A percentile compares a stretch with the other conserved stretches of the same genome.
phyloP scores from a whole-genome alignment of 179 eudicot species.

The Carnegiea gigantea region DNA sequence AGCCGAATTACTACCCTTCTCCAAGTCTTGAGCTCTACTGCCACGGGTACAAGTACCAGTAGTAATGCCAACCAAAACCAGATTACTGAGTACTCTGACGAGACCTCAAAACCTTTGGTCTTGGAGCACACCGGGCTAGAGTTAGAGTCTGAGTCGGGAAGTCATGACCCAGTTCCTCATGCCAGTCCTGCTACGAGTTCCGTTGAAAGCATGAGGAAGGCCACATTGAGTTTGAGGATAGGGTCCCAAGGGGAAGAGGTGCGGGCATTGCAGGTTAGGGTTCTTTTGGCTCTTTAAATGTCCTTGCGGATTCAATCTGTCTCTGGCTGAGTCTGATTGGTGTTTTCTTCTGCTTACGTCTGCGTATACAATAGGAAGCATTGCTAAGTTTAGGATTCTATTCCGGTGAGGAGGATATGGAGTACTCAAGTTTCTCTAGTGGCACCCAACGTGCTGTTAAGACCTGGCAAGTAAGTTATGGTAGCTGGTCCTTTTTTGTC shows the following conservation, averaged over 20 bases:
- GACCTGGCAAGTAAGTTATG: slow-evolving; percentile 89
- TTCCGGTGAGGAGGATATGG: slow-evolving; percentile 92
- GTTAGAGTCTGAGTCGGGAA: slow-evolving; percentile 1
- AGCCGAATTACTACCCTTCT: slow-evolving; percentile 36
- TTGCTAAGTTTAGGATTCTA: slow-evolving; percentile 79
- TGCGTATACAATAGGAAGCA: slow-evolving; percentile 56
- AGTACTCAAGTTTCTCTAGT: slow-evolving; percentile 68
- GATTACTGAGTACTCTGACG: slow-evolving; percentile 11
- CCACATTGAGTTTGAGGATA: slow-evolving; percentile 42
- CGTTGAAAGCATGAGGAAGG: slow-evolving; percentile 20
- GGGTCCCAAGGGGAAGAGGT: slow-evolving; percentile 91
- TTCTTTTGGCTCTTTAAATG: not conserved
- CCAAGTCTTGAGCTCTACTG: slow-evolving; percentile 29
- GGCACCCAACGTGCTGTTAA: slow-evolving; percentile 90
- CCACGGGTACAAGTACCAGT: not conserved
- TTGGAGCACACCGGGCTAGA: not conserved
- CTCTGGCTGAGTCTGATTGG: not conserved
- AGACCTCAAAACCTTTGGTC: slow-evolving; percentile 8
- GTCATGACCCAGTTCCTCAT: slow-evolving; percentile 1
- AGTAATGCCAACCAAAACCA: slow-evolving; percentile 2
- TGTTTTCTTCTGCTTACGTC: not conserved
- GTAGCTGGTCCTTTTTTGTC: not conserved
- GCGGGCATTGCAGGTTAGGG: slow-evolving; percentile 64
- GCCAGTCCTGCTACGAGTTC: not conserved
- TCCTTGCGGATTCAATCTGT: not conserved